Base-by-base conservation (phyloP, 169 alveolate species). In the Plasmodium vivax region DNA sequence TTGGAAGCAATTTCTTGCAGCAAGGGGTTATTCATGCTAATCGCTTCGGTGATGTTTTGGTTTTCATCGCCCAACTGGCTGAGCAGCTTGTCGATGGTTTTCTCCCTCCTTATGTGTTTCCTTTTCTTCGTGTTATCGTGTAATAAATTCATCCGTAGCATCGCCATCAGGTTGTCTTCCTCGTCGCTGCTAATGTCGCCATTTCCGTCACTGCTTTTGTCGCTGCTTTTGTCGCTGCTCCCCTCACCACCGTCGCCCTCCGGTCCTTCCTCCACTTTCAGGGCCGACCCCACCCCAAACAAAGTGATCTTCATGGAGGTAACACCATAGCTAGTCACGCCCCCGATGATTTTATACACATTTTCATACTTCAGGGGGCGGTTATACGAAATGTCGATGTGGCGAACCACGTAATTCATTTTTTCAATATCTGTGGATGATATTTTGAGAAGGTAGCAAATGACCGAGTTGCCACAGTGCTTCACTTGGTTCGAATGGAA, bases 351-450 rank as follows among this genome's bases (percentile, higher is more conserved):
- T 68, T 68, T 68, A 68, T 68, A 68, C 19, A 68, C 38, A 30
- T 68, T 68, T 68, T 68, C 77, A 6, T 68, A 68, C 38, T 68
- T 68, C 14, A 68, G 41, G 19, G 77, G 77, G 32, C 38, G 32
- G 38, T 68, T 68, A 68, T 68, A 68, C 27, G 77, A 27, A 27
- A 68, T 68, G 77, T 68, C 77, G 5, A 68, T 68, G 30, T 68
- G 77, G n/a, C 77, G 77, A 68, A 68, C 77, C n/a, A 68, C 77
- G 38, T 68, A 68, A 68, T 68, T 68, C 77, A 68, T 19, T 3
- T 68, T 19, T 68, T 68, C 43, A 27, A 30, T 30, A 68, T 68
- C 77, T 30, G 38, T 19, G 38, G 77, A 6, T 23, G 77, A 23
- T 30, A 68, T 23, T 68, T 68, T 68, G 38, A 68, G 77, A 68